phyloP scores from a whole-genome alignment of 257 asterid genomes.

The Solanum chilense region DNA sequence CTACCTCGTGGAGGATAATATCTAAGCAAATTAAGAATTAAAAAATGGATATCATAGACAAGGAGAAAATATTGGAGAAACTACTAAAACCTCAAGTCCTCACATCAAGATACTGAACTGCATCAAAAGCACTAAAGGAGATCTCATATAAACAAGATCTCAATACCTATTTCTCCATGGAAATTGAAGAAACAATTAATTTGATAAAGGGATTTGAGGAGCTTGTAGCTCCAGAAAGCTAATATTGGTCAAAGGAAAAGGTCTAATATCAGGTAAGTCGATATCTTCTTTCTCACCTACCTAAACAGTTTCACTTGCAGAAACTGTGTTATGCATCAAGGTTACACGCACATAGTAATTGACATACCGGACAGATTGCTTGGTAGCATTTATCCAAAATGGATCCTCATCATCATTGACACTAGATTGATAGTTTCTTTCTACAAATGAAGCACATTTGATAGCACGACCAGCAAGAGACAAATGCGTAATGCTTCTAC shows the following conservation, averaged over 20 bases:
- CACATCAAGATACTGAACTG: background rate
- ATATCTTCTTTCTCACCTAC: background rate
- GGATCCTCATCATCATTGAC: conserved; percentile 36
- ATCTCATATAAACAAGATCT: background rate
- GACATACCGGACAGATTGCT: conserved; percentile 39
- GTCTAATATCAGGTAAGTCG: background rate
- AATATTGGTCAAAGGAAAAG: background rate
- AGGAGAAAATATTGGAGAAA: background rate
- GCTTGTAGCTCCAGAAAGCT: background rate
- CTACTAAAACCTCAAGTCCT: background rate
- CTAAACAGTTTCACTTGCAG: background rate
- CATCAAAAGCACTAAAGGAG: background rate
- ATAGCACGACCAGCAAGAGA: conserved; percentile 6
- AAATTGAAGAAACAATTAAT: background rate
- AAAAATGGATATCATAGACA: background rate
- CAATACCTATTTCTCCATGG: background rate
- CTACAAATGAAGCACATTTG: conserved; percentile 21
- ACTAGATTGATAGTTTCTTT: conserved; percentile 35
- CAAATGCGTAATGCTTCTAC: conserved; percentile 2
- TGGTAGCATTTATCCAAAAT: conserved; percentile 29
- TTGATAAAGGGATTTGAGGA: background rate
- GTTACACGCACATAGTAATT: background rate
- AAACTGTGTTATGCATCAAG: background rate
- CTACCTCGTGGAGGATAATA: background rate
- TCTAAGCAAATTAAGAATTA: background rate